Percentiles rank a stretch among this genome's conserved stretches.
phyloP scores from a whole-genome alignment of 345 rosid genomes.

The Cardiospermum halicacabum region DNA sequence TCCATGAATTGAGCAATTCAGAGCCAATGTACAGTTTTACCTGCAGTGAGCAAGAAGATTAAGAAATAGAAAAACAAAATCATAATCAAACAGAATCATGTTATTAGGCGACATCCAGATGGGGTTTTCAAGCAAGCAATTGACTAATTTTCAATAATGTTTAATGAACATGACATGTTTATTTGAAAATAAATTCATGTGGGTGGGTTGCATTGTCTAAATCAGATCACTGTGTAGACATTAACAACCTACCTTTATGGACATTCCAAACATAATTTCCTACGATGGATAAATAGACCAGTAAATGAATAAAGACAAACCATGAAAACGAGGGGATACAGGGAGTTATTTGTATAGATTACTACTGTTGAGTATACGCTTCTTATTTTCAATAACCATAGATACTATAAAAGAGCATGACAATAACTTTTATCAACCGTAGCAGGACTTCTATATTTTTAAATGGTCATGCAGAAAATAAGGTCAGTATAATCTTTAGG shows the following conservation, averaged over 20 bases:
- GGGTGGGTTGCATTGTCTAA: conserved; percentile 3
- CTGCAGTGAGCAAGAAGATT: too few species aligned
- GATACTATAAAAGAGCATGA: not conserved
- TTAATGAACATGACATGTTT: not conserved
- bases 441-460: not conserved
- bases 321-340: not conserved
- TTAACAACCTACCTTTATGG: conserved; percentile 8
- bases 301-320: not conserved
- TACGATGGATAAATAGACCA: not conserved
- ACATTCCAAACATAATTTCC: not conserved
- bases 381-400: not conserved
- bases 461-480: not conserved
- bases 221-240: conserved; percentile 9
- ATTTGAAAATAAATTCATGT: not conserved
- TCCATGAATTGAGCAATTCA: not conserved
- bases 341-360: not conserved
- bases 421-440: not conserved
- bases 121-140: not conserved
- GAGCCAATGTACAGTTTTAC: not conserved
- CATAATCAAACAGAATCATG: not conserved
- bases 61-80: not conserved
- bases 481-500: too few species aligned
- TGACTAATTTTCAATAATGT: not conserved
- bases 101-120: not conserved
- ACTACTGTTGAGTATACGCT: not conserved